These are phyloP conservation scores for Colletotrichum abscissum DNA, from an alignment of 2,329 filamentous ascomycete species.

Conservation along the genomic window DNA sequence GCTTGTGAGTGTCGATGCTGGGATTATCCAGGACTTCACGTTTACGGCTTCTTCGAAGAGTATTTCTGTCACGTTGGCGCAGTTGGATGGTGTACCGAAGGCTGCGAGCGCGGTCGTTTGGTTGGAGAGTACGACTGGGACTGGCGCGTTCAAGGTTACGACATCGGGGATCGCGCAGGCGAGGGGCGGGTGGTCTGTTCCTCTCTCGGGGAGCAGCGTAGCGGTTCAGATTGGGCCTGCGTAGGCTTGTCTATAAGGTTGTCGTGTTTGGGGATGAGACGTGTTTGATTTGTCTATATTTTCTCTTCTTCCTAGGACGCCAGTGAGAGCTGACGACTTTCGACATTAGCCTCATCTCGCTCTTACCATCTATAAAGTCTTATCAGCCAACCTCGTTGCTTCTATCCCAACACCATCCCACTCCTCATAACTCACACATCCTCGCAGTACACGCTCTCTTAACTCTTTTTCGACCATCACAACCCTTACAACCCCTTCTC, in stretches of 20 bases:
- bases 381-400: rapidly evolving
- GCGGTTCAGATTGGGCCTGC: constrained; percentile 43
- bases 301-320: background rate
- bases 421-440: too few relatives aligned
- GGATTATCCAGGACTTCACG: constrained; percentile 50
- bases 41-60: constrained; percentile 42
- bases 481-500: constrained; percentile 49
- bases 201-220: background rate
- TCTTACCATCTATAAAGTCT: background rate
- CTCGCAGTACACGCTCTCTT: too few relatives aligned
- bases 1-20: constrained; percentile 54
- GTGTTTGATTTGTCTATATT: background rate
- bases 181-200: constrained; percentile 39
- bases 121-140: constrained; percentile 45
- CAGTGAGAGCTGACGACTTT: too few relatives aligned
- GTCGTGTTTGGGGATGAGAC: too few relatives aligned
- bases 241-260: background rate
- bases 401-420: too few relatives aligned
- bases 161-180: constrained; percentile 2
- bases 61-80: constrained; percentile 44
- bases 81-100: constrained; percentile 42
- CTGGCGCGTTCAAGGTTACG: constrained; percentile 25
- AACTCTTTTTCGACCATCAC: too few relatives aligned
- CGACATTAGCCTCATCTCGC: rapidly evolving
- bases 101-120: constrained; percentile 47